Percentiles rank a stretch among this genome's conserved stretches.
These are phyloP conservation scores for Umbelopsis sp. DNA, from an alignment of 371 early-diverging fungal species.

Conservation along the genomic window DNA sequence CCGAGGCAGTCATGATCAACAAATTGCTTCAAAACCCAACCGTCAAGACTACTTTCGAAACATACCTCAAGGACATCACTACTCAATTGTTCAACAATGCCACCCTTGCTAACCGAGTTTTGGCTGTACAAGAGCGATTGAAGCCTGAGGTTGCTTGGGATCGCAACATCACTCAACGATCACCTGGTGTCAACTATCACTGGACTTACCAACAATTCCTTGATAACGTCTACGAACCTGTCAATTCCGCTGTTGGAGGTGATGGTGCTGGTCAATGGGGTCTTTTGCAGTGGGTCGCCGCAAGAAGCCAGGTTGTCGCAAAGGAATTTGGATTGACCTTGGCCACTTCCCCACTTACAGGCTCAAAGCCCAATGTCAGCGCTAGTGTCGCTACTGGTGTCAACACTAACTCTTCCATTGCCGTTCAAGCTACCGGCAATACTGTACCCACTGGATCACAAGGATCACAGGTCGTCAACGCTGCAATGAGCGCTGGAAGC, in stretches of 20 bases:
- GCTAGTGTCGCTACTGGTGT: neutral
- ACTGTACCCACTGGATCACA: too few relatives aligned
- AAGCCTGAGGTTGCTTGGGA: conserved; percentile 58
- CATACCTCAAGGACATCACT: conserved; percentile 55
- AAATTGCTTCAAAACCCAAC: conserved; percentile 51
- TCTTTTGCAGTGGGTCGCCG: conserved; percentile 48
- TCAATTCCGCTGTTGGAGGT: conserved; percentile 26
- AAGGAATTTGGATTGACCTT: conserved; percentile 49
- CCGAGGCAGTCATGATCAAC: conserved; percentile 55
- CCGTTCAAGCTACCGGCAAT: neutral
- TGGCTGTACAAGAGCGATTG: conserved; percentile 55
- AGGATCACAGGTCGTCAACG: too few relatives aligned
- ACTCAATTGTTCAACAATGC: conserved; percentile 55
- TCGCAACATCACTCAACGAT: conserved; percentile 51
- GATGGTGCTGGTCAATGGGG: conserved; percentile 57
- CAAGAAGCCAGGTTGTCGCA: conserved; percentile 40
- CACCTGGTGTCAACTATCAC: conserved; percentile 58
- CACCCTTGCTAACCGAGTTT: conserved; percentile 51
- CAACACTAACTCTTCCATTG: conserved; percentile 13
- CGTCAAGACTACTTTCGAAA: conserved; percentile 44
- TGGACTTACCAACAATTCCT: conserved; percentile 48
- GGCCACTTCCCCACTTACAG: conserved; percentile 41
- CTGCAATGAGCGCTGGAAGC: neutral
- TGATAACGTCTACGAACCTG: conserved; percentile 47
- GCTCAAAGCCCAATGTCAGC: conserved; percentile 29